phyloP scores from a whole-genome alignment of 1,284 basidiomycete genomes.

The Salmacisia buchloeana region DNA sequence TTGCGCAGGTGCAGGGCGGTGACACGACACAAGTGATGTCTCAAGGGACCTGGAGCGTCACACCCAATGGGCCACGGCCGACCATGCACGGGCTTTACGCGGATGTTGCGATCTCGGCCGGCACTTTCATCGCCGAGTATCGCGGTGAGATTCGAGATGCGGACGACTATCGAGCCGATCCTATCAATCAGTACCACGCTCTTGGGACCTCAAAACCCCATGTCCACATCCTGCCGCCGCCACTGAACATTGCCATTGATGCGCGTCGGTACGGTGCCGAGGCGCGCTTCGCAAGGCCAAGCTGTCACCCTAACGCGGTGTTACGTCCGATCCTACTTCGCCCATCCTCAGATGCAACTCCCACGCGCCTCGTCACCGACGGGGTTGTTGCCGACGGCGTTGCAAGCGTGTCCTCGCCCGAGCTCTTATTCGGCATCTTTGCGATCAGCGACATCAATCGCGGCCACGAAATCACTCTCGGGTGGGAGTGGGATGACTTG shows the following conservation, averaged over 20 bases:
- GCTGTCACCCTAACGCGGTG: slow-evolving; percentile 84
- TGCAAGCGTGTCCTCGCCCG: slow-evolving; percentile 17
- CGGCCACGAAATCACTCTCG: slow-evolving; percentile 80
- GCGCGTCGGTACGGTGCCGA: slow-evolving; percentile 71
- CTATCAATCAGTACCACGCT: slow-evolving; percentile 57
- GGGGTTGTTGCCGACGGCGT: not conserved
- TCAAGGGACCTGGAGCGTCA: slow-evolving; percentile 51
- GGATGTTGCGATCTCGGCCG: slow-evolving; percentile 47
- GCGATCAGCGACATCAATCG: slow-evolving; percentile 69
- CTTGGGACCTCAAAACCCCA: slow-evolving; percentile 60
- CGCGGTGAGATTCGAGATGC: slow-evolving; percentile 49
- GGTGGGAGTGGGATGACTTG: slow-evolving; percentile 95
- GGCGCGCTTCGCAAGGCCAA: slow-evolving; percentile 70
- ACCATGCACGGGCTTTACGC: slow-evolving; percentile 53
- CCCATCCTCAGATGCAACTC: slow-evolving; percentile 1
- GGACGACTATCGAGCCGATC: slow-evolving; percentile 51
- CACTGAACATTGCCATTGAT: slow-evolving; percentile 75
- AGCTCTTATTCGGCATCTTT: slow-evolving; percentile 74
- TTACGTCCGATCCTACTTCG: slow-evolving; percentile 68
- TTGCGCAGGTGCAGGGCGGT: slow-evolving; percentile 34
- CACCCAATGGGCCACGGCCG: slow-evolving; percentile 50
- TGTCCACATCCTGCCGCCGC: slow-evolving; percentile 74
- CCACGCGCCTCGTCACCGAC: not conserved
- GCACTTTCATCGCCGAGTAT: slow-evolving; percentile 51
- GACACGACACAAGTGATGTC: slow-evolving; percentile 31